Conservation (phyloP, 805 yeast genomes). For the Candida boleticola region DNA sequence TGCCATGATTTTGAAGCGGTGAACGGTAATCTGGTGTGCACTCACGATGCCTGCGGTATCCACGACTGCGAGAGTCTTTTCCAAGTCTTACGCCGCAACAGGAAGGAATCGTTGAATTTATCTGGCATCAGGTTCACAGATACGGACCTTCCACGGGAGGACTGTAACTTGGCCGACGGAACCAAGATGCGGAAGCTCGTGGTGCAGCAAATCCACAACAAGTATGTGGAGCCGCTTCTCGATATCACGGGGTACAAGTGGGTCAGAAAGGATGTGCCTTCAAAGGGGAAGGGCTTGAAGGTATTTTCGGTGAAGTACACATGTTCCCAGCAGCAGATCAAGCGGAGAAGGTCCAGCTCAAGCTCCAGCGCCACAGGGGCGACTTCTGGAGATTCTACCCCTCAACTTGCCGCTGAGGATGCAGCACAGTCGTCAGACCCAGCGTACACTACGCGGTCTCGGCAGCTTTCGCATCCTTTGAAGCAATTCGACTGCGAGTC, state of each 20-base stretch:
- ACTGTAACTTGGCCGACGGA: slow-evolving; percentile 1
- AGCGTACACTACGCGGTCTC: slow-evolving; percentile 1
- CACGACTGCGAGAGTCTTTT: slow-evolving; percentile 3
- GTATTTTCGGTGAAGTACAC: slow-evolving; percentile 15
- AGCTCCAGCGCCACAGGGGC: neutral
- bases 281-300: slow-evolving; percentile 16
- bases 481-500: slow-evolving; percentile 17
- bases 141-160: slow-evolving; percentile 3
- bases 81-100: slow-evolving; percentile 7
- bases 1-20: too few relatives aligned
- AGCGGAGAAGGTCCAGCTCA: neutral
- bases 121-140: slow-evolving; percentile 7
- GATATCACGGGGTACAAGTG: slow-evolving; percentile 15
- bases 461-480: slow-evolving; percentile 15
- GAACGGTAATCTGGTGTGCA: too few relatives aligned
- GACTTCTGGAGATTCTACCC: too few relatives aligned
- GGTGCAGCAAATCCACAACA: slow-evolving; percentile 11
- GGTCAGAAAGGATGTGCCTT: slow-evolving; percentile 17
- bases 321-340: slow-evolving; percentile 16
- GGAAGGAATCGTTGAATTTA: slow-evolving; percentile 1
- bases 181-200: slow-evolving; percentile 6
- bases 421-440: neutral
- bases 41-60: too few relatives aligned
- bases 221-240: slow-evolving; percentile 15
- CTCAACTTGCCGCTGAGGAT: neutral